These are phyloP conservation scores for Physaria fendleri DNA, from an alignment of 345 rosid species.

Conservation along the genomic window DNA sequence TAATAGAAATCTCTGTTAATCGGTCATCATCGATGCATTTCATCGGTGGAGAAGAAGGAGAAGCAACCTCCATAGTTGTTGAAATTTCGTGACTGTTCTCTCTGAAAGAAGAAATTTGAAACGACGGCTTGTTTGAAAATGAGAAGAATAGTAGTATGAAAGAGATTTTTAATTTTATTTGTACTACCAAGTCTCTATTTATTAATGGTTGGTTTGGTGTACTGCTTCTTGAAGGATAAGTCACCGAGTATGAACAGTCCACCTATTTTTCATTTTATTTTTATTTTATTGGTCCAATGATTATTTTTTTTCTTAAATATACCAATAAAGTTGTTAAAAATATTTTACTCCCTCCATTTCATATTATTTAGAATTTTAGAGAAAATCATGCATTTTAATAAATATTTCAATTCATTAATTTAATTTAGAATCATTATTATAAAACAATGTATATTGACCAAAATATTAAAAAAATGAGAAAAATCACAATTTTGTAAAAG, in stretches of 20 bases:
- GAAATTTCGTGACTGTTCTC: not conserved
- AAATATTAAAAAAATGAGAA: too few species aligned
- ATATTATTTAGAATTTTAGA: too few species aligned
- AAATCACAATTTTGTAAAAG: too few species aligned
- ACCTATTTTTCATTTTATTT: not conserved
- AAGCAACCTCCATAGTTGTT: slow-evolving; percentile 23
- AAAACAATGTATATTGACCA: too few species aligned
- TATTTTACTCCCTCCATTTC: too few species aligned
- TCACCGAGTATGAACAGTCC: slow-evolving; percentile 4
- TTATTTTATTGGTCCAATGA: not conserved
- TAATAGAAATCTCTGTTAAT: slow-evolving; percentile 6
- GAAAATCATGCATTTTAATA: too few species aligned
- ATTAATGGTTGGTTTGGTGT: slow-evolving; percentile 24
- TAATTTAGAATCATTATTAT: too few species aligned
- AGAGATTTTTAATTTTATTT: not conserved
- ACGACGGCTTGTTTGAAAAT: slow-evolving; percentile 15
- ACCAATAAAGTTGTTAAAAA: too few species aligned
- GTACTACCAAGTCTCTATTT: too few species aligned
- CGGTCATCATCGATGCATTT: slow-evolving; percentile 11
- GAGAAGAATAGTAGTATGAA: not conserved
- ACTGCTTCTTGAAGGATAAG: slow-evolving; percentile 13
- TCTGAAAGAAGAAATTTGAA: not conserved
- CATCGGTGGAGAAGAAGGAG: slow-evolving; percentile 10
- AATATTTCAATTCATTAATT: too few species aligned
- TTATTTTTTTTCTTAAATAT: not conserved